phyloP scores from a whole-genome alignment of 2,329 filamentous ascomycete genomes.

The Drechslerella dactyloides region DNA sequence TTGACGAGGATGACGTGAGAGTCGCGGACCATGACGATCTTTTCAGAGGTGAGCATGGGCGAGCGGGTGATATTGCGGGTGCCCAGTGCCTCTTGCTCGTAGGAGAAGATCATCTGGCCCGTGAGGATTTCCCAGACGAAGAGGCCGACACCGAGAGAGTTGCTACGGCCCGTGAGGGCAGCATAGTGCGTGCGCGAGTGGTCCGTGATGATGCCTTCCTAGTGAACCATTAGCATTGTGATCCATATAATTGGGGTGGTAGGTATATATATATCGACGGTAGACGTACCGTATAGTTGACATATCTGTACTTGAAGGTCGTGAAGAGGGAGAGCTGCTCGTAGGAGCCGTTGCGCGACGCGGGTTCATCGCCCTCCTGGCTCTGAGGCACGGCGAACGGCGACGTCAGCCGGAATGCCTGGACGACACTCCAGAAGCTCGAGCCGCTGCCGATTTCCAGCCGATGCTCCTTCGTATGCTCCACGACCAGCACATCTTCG shows the following conservation, averaged over 20 bases:
- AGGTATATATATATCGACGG: neutral
- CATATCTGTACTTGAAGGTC: conserved; percentile 44
- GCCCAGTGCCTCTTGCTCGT: conserved; percentile 39
- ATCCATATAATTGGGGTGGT: neutral
- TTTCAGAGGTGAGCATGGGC: conserved; percentile 29
- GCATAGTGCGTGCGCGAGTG: conserved; percentile 48
- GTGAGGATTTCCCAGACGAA: conserved; percentile 47
- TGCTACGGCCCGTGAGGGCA: conserved; percentile 40
- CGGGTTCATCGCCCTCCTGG: conserved; percentile 3
- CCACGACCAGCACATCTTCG: conserved; percentile 40
- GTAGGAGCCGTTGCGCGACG: conserved; percentile 17
- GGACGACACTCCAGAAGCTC: conserved; percentile 28
- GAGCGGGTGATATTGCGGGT: conserved; percentile 25
- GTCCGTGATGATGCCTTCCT: conserved; percentile 47
- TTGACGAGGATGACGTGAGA: conserved; percentile 44
- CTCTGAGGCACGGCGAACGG: conserved; percentile 20
- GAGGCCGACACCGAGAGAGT: conserved; percentile 35
- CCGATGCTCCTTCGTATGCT: conserved; percentile 42
- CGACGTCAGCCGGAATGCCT: conserved; percentile 32
- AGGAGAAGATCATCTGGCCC: conserved; percentile 33
- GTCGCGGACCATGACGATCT: conserved; percentile 40
- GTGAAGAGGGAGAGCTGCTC: conserved; percentile 44
- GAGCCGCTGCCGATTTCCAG: conserved; percentile 24
- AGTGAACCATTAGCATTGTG: neutral
- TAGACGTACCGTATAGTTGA: conserved; percentile 47